Evolutionary conservation across 148 eudicot species (phyloP).

Genomic region (Silene latifolia): DNA sequence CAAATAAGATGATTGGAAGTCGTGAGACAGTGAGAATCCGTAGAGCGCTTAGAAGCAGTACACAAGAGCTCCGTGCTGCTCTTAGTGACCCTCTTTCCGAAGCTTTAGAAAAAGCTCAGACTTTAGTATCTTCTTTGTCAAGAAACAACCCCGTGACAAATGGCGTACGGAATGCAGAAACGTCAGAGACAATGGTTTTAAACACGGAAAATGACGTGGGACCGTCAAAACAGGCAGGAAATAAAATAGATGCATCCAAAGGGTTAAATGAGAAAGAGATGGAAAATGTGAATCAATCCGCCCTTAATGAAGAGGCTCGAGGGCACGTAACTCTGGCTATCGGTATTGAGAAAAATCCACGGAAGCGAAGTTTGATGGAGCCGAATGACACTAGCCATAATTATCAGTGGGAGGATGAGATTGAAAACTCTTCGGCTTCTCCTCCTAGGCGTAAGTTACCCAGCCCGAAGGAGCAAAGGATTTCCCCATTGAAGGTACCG

Average conservation of each 20-base stretch:
- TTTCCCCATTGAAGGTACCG: conserved; percentile 40
- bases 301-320: conserved; percentile 18
- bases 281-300: conserved; percentile 16
- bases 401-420: conserved; percentile 52
- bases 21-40: conserved; percentile 33
- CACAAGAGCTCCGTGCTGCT: conserved; percentile 40
- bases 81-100: conserved; percentile 64
- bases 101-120: conserved; percentile 5
- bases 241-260: conserved; percentile 9
- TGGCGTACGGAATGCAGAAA: neutral
- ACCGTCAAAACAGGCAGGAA: neutral
- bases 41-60: conserved; percentile 44
- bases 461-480: conserved; percentile 34
- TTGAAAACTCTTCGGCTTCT: conserved; percentile 36
- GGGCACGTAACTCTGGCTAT: conserved; percentile 11
- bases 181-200: neutral
- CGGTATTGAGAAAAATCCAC: conserved; percentile 12
- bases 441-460: conserved; percentile 32
- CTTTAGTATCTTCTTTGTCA: conserved; percentile 9
- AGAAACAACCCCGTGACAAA: conserved; percentile 16
- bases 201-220: neutral
- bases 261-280: conserved; percentile 4
- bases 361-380: conserved; percentile 51
- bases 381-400: conserved; percentile 45
- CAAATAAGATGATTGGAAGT: conserved; percentile 7